Base-by-base conservation (phyloP, 345 rosid species). In the Bruguiera gymnorhiza region DNA sequence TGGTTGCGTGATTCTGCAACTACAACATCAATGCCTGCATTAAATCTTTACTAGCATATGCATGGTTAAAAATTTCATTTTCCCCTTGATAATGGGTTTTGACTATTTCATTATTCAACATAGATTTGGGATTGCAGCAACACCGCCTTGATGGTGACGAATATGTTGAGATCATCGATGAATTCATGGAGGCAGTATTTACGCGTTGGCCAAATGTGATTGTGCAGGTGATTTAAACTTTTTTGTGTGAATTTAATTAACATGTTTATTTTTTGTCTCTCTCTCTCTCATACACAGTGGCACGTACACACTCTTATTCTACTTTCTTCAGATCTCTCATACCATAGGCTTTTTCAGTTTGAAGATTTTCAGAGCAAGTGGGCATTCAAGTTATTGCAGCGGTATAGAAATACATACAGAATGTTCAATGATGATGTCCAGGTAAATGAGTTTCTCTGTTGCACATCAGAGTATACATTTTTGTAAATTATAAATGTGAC, bases 341-440 rank as follows among this genome's bases (percentile, higher is more conserved):
- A 50, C 23, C 58, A 43, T 60, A 24, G 56, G 65, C 71, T 63
- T 71, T 63, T 79, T 75, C 84, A 95, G 97, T 95, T 95, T 79
- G 99, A 95, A 84, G 99, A 95, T 85, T 95, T 95, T 80, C 97
- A 95, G 82, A 95, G 99, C 91, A 95, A 95, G 83, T 95, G 99
- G 99, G 99, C 99, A 57, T 89, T 95, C 83, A 91, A 91, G 87
- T 80, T 95, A 74, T 80, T 95, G 86, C 97, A 89, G 87, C 85
- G 96, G 29, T 95, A 89, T 66, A 88, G 99, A 83, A 75, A 75
- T 76, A 74, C 79, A 31, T 86, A 89, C 70, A 85, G 97, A 76
- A 95, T 95, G 99, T 95, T 95, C 74, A 95, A 95, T 20, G 99
- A 95, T 84, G 99, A 95, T 84, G 99, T 95, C 79, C 97, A 95